Evolutionary conservation across 768 basidiomycete genomes (phyloP).

Genomic region (Butyriboletus loyo): DNA sequence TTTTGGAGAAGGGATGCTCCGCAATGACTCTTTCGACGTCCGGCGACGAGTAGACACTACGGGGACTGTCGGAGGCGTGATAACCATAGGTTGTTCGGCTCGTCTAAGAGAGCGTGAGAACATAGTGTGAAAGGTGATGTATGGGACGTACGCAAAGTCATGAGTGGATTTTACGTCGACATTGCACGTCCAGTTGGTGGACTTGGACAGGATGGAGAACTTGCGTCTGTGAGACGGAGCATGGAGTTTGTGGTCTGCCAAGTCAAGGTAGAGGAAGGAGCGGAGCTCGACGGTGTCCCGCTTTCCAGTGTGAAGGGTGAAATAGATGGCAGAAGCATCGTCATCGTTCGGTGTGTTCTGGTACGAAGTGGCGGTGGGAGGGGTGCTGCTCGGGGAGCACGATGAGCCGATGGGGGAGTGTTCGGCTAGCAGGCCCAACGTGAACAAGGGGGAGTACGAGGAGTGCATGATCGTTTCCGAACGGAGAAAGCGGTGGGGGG

Average conservation of each 20-base stretch:
- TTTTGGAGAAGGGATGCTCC: slow-evolving; percentile 56
- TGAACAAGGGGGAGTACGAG: slow-evolving; percentile 63
- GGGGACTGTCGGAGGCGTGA: slow-evolving; percentile 11
- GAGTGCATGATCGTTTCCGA: slow-evolving; percentile 8
- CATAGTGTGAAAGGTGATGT: background rate
- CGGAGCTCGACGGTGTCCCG: slow-evolving; percentile 41
- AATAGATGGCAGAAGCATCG: slow-evolving; percentile 43
- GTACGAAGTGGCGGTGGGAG: background rate
- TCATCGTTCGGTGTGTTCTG: slow-evolving; percentile 13
- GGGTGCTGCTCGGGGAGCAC: background rate
- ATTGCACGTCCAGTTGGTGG: slow-evolving; percentile 30
- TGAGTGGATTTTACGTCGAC: slow-evolving; percentile 7
- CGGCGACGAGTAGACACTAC: slow-evolving; percentile 22
- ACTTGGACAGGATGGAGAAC: slow-evolving; percentile 28
- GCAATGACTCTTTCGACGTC: slow-evolving; percentile 41
- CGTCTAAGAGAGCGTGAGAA: slow-evolving; percentile 16
- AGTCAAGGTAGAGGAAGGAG: slow-evolving; percentile 69
- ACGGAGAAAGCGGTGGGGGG: background rate
- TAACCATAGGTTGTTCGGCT: slow-evolving; percentile 24
- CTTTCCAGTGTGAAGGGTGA: slow-evolving; percentile 41
- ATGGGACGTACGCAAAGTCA: slow-evolving; percentile 12
- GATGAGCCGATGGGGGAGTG: slow-evolving; percentile 13
- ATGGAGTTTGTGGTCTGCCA: slow-evolving; percentile 50
- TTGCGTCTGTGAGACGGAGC: slow-evolving; percentile 39
- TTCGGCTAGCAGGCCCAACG: slow-evolving; percentile 51